Evolutionary conservation across 2,329 filamentous ascomycete species (phyloP), one percentile per base, ranked within the genome.

Genomic region (Chaetothyriales sp.): DNA sequence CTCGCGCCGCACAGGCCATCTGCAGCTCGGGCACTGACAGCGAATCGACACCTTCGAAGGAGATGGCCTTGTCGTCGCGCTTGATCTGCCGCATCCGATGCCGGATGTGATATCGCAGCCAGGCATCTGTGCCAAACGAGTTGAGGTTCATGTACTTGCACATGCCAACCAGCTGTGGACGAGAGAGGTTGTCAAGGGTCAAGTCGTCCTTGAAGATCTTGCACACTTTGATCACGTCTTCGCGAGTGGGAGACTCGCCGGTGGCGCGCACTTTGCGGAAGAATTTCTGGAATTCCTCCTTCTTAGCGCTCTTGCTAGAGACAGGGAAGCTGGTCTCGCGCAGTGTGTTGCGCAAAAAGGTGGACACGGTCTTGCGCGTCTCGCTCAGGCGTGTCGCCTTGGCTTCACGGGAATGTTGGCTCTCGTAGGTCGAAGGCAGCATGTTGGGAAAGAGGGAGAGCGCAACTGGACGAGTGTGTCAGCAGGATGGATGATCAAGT

Each of bases 61-160:
- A 84, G 65, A 98, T 98, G 56, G 89, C 88, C 59, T 82, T 83
- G 70, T 98, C 92, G 64, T 98, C 92, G 56, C 90, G 83, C 80
- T 98, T 98, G 75, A 96, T 96, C 70, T 98, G 92, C 61, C 90
- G 81, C 92, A 98, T 98, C 56, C 90, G 86, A 70, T 96, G 89
- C 52, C 92, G 86, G 62, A 98, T 81, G 66, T 94, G 88, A 71
- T 98, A 98, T 50, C 92, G 86, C 48, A 98, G 81, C 84, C 98
- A 94, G 68, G 88, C 86, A 69, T 98, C 92, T 19, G 92, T 96
- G 58, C 92, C 92, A 62, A 96, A 95, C 0, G 88, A 90, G 72
- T 90, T 92, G 51, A 98, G 78, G 70, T 93, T 95, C 83, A 98
- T 89, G 73, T 98, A 98, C 55, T 86, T 84, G 76, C 92, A 96